Evolutionary conservation across 1,139 yeast genomes (phyloP), one percentile per base, ranked within the genome.

Genomic region (Candida frijolesensis): DNA sequence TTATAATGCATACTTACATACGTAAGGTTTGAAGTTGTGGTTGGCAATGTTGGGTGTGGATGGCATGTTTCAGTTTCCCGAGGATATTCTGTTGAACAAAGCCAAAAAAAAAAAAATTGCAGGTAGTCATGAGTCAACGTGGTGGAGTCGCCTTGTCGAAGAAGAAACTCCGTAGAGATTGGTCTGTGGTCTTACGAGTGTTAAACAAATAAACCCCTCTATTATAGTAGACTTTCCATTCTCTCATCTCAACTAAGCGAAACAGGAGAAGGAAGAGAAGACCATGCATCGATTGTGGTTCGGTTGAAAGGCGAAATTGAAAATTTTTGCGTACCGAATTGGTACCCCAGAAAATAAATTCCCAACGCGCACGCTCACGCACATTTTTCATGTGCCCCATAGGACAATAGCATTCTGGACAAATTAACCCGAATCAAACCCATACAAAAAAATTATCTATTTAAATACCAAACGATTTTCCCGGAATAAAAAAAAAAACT

Each of bases 291-390:
- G 8, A 8, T 4, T 14, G 7, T 35, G 18, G 19, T 37, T 37
- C 40, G 40, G 40, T 4, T 37, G 27, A 37, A 37, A 22, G 40
- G 40, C 25, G 40, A 16, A 37, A 37, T 16, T 16, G 40, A 18
- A 37, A 37, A 37, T 37, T 37, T 37, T 19, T 37, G 16, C 16
- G 35, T 33, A 14, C 16, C 15, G 16, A 33, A 12, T n/a, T 12
- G 35, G 14, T 37, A 37, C 40, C 40, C 40, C 40, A 37, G 40
- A 37, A 37, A 37, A 37, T 16, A 18, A 16, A 37, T 18, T 16
- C 16, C 25, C 18, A 37, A 27, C 40, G 11, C 18, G 38, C 18
- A 34, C 38, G 2, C 3, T 30, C 14, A n/a, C 14, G 34, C 14
- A 30, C 11, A 14, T 6, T 37, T 37, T 37, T 18, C 40, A 37